Base-by-base conservation (phyloP, 2,329 filamentous ascomycete species). In the Chrysosporium keratinophilum region DNA sequence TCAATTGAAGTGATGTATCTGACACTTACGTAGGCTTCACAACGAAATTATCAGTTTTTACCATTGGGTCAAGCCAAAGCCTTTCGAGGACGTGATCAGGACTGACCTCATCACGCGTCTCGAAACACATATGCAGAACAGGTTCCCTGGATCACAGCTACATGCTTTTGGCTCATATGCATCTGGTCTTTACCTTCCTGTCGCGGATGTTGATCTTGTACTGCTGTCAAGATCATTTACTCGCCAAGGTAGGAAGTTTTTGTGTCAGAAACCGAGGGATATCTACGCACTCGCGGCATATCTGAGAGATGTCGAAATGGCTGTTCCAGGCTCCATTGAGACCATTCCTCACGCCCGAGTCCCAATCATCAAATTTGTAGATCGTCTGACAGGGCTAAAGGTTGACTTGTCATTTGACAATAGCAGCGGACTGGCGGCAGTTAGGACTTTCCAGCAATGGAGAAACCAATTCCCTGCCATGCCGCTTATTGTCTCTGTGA, bases 361-460 rank as follows among this genome's bases (percentile, higher is more conserved):
- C 1, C 93, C 93, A 0, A 81, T 98, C 52, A 81, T 97, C 70
- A 98, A 98, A 68, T 97, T 87, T 64, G 78, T 88, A 43, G 93
- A 98, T 64, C 76, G 73, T 52, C 63, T 78, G 51, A 96, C 90
- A 1, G 83, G 83, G 11, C 74, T 98, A 51, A 87, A 86, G 61
- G 85, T 97, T 11, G 93, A 98, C 66, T 79, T 98, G 11, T 97
- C 90, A 0, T 96, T 98, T 65, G 91, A 98, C 71, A 97, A 96
- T 64, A 71, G 84, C 35, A 87, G 85, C 41, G 93, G 93, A 10
- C 73, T 96, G 9, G 71, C 78, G 15, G 91, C 93, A 2, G 85
- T 93, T 63, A 73, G 82, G 15, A 96, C 88, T 0, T 95, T 96
- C 66, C 70, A 82, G 52, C 68, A 74, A 0, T 98, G 93, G 93